Evolutionary conservation across 306 rosid genomes (phyloP).

Genomic region (Cercis canadensis): DNA sequence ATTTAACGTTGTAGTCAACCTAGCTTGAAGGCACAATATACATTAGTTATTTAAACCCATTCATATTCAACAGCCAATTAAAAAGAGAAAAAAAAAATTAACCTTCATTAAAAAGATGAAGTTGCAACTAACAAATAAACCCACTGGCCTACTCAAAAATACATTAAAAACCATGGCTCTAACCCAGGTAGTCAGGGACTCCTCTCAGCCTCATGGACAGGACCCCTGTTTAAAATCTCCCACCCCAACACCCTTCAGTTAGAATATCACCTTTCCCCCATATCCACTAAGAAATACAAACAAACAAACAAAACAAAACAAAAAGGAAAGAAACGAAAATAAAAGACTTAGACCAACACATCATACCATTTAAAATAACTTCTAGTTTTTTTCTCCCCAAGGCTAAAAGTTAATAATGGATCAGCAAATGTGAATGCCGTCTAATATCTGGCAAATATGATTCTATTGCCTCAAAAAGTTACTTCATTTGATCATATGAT

Average conservation of each 20-base stretch:
- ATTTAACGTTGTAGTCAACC: slow-evolving; percentile 79
- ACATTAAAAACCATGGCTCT: slow-evolving; percentile 2
- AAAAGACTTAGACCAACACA: not conserved
- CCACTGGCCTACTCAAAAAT: slow-evolving; percentile 9
- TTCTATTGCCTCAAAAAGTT: slow-evolving; percentile 1
- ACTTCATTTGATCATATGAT: slow-evolving; percentile 21
- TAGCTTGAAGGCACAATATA: slow-evolving; percentile 44
- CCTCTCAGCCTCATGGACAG: not conserved
- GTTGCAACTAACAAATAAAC: slow-evolving; percentile 6
- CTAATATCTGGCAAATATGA: slow-evolving; percentile 4
- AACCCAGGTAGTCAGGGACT: not conserved
- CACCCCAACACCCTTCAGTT: too few relatives aligned
- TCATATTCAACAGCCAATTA: not conserved
- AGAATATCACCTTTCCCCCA: too few relatives aligned
- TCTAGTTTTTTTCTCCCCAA: not conserved
- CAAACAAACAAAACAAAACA: too few relatives aligned
- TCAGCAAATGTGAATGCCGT: slow-evolving; percentile 7
- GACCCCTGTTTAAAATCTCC: not conserved
- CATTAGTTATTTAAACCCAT: slow-evolving; percentile 16
- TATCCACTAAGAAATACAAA: too few relatives aligned
- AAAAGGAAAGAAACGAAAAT: too few relatives aligned
- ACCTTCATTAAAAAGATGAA: slow-evolving; percentile 9
- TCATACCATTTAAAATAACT: slow-evolving; percentile 4
- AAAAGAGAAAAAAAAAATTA: not conserved
- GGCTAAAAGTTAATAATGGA: slow-evolving; percentile 6